A percentile compares a stretch with the other conserved stretches of the same genome.
Conservation (phyloP, 2,329 filamentous ascomycete species). For the Pseudocercospora pini-densiflorae region DNA sequence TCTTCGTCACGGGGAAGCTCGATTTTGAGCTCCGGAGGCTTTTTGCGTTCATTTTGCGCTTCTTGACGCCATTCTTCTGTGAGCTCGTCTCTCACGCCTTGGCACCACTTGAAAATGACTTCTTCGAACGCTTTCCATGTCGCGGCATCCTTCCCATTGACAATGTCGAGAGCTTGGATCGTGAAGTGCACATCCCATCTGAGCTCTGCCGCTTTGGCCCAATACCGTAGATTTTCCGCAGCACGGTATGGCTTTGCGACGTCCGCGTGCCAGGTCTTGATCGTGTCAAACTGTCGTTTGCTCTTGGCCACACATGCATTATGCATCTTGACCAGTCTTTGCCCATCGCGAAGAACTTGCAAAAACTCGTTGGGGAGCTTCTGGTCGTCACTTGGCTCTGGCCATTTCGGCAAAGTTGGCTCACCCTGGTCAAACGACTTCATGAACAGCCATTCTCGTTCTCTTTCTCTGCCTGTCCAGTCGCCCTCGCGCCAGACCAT, state of each 20-base stretch:
- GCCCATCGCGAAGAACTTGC: conserved; percentile 73
- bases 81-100: conserved; percentile 81
- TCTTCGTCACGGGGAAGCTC: conserved; percentile 25
- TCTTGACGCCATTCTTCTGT: conserved; percentile 67
- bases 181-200: conserved; percentile 87
- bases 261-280: conserved; percentile 88
- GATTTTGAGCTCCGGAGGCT: conserved; percentile 38
- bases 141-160: conserved; percentile 68
- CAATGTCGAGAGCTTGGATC: conserved; percentile 84
- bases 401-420: conserved; percentile 70
- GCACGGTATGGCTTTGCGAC: conserved; percentile 92
- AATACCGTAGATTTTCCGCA: conserved; percentile 92
- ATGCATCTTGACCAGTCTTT: conserved; percentile 83
- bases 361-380: conserved; percentile 69
- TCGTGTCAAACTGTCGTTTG: conserved; percentile 82
- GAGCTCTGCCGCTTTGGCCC: conserved; percentile 93
- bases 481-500: conserved; percentile 83
- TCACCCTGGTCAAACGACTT: conserved; percentile 70
- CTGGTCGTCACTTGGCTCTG: conserved; percentile 44
- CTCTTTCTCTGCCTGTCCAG: conserved; percentile 73
- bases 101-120: conserved; percentile 82
- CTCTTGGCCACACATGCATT: conserved; percentile 87
- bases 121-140: conserved; percentile 83
- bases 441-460: conserved; percentile 82
- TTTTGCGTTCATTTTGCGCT: conserved; percentile 28